phyloP scores from a whole-genome alignment of 1,139 yeast genomes.

The Schizosaccharomyces versatilis region DNA sequence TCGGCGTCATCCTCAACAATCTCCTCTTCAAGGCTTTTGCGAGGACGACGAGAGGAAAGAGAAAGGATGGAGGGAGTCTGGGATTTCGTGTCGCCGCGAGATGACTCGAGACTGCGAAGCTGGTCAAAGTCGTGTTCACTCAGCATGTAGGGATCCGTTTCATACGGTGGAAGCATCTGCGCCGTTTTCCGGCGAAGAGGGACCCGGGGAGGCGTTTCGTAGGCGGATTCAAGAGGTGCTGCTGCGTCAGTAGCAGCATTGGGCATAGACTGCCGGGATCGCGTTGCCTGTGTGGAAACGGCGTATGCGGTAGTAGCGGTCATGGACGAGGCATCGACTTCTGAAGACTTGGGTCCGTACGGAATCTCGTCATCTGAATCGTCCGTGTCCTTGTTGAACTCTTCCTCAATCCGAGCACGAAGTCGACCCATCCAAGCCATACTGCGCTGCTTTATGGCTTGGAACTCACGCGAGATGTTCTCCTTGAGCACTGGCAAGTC shows the following conservation, averaged over 20 bases:
- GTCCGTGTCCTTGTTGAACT: neutral
- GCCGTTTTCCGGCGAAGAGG: neutral
- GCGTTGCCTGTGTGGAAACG: neutral
- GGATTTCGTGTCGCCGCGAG: too few species aligned
- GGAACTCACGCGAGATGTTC: neutral
- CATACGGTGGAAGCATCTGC: neutral
- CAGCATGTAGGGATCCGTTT: neutral
- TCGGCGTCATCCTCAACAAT: neutral
- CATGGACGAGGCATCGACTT: neutral
- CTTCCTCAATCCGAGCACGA: too few species aligned
- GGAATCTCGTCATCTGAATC: neutral
- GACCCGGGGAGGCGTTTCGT: neutral
- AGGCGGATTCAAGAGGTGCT: neutral
- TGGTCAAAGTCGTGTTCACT: conserved; percentile 1
- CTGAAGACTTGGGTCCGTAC: neutral
- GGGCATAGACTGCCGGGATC: neutral
- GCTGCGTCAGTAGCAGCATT: too few species aligned
- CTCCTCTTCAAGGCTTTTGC: too few species aligned
- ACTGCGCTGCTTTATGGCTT: neutral
- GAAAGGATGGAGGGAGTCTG: too few species aligned
- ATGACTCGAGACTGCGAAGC: neutral
- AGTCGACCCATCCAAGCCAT: neutral
- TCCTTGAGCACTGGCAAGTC: neutral
- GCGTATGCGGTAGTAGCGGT: neutral
- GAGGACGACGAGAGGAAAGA: too few species aligned